Evolutionary conservation across 2,329 filamentous ascomycete species (phyloP).

Genomic region (Sporothrix globosa): DNA sequence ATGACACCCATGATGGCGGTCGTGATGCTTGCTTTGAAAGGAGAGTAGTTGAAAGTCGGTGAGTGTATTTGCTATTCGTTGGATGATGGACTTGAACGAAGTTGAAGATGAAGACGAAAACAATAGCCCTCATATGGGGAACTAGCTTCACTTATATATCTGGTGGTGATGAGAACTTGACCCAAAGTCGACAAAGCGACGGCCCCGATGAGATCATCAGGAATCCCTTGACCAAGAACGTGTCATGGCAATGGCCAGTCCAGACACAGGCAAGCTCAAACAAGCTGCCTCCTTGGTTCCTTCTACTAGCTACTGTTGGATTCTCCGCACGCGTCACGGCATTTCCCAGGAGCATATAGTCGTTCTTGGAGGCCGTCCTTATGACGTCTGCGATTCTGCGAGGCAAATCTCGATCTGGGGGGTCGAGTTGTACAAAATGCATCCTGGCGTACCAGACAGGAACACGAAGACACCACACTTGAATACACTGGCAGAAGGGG

Average conservation of each 20-base stretch:
- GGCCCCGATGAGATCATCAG: constrained; percentile 18
- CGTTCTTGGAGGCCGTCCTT: constrained; percentile 13
- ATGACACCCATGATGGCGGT: constrained; percentile 30
- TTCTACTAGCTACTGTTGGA: background rate
- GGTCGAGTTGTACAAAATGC: background rate
- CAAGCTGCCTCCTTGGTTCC: constrained; percentile 15
- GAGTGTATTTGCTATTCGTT: background rate
- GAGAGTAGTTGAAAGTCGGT: background rate
- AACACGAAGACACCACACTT: too few species aligned
- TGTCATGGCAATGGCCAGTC: background rate
- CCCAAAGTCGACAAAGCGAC: background rate
- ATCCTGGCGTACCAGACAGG: background rate
- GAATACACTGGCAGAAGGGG: too few species aligned
- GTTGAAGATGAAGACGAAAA: background rate
- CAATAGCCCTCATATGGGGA: background rate
- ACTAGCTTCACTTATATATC: background rate
- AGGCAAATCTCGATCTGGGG: constrained; percentile 2
- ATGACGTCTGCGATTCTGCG: constrained; percentile 24
- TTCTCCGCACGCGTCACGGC: constrained; percentile 6
- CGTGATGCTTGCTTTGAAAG: background rate
- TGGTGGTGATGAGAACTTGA: background rate
- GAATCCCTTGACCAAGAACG: constrained; percentile 12
- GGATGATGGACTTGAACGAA: background rate
- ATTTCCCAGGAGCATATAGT: too few species aligned
- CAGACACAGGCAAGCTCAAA: background rate